Conservation (phyloP, 1,284 basidiomycete species). For the Neonothopanus nambi region DNA sequence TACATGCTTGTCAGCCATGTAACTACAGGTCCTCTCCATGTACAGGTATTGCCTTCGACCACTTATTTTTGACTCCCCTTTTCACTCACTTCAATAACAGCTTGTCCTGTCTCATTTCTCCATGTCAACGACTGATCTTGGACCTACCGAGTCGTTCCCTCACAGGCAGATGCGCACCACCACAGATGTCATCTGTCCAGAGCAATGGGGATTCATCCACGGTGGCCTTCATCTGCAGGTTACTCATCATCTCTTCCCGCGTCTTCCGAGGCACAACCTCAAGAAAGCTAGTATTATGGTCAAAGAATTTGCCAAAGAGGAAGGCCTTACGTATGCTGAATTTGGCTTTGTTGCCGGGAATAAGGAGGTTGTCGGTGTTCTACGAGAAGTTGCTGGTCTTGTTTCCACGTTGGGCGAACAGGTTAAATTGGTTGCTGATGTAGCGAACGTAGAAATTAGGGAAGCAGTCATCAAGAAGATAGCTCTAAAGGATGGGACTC, state of each 20-base stretch:
- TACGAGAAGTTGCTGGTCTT: conserved; percentile 68
- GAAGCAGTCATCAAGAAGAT: conserved; percentile 56
- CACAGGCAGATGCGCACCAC: conserved; percentile 95
- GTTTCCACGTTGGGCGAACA: conserved; percentile 46
- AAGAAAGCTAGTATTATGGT: conserved; percentile 79
- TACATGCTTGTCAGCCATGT: conserved; percentile 82
- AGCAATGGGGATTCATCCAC: conserved; percentile 81
- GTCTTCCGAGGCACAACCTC: conserved; percentile 93
- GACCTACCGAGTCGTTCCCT: conserved; percentile 88
- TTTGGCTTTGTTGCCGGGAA: conserved; percentile 90
- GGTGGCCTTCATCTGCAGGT: conserved; percentile 95
- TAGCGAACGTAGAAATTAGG: conserved; percentile 64
- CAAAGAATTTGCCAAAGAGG: conserved; percentile 83
- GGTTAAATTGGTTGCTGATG: conserved; percentile 71
- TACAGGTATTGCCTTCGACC: conserved; percentile 57
- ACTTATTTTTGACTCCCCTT: conserved; percentile 4
- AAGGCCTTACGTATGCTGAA: conserved; percentile 85
- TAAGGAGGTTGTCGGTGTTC: conserved; percentile 71
- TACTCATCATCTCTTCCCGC: conserved; percentile 83
- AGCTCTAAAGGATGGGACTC: conserved; percentile 21
- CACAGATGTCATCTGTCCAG: conserved; percentile 89
- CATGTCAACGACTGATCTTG: conserved; percentile 91
- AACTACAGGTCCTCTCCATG: conserved; percentile 81
- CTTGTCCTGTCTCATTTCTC: conserved; percentile 98
- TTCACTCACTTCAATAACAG: conserved; percentile 40